Evolutionary conservation across 2,329 filamentous ascomycete species (phyloP), one percentile per base, ranked within the genome.

Genomic region (Arachnopeziza araneosa): DNA sequence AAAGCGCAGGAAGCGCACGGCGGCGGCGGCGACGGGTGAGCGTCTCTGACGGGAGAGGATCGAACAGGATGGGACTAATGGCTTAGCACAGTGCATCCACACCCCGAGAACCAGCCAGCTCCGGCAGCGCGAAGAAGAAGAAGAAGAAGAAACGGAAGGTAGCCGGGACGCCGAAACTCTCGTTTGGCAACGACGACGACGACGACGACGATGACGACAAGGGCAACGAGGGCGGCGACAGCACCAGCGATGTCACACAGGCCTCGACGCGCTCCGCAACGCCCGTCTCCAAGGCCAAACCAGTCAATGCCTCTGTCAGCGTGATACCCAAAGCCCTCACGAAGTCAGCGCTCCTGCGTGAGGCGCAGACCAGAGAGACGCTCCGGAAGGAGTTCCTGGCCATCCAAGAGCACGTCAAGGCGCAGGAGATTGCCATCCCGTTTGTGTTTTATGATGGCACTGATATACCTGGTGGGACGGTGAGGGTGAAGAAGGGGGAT

Each of bases 381-480:
- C 77, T 93, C 55, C 83, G 90, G 10, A 89, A 88, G 63, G 88
- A 98, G 70, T 99, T 96, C 69, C 73, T 96, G 52, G 79, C 79
- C 10, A 83, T 93, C 60, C 95, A 97, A 72, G 91, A 96, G 63
- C 85, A 87, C 0, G 89, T 98, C 66, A 96, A 96, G 76, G 85
- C 85, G 22, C 93, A 92, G 9, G 93, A 97, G 70, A 90, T 99
- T 58, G 82, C 89, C 19, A 88, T 99, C 32, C 95, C 95, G 0
- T 99, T 98, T 74, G 91, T 98, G 2, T 98, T 98, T 72, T 98
- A 97, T 76, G 93, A 98, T 67, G 95, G 95, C 19, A 91, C 91
- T 23, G 93, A 96, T 72, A 89, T 90, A 12, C 90, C 93, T 0
- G 91, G 92, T 19, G 93, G 93, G 1, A 83, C 83, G 17, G 93